phyloP scores from a whole-genome alignment of 2,329 filamentous ascomycete species.

The Pezizomycotina sp. region DNA sequence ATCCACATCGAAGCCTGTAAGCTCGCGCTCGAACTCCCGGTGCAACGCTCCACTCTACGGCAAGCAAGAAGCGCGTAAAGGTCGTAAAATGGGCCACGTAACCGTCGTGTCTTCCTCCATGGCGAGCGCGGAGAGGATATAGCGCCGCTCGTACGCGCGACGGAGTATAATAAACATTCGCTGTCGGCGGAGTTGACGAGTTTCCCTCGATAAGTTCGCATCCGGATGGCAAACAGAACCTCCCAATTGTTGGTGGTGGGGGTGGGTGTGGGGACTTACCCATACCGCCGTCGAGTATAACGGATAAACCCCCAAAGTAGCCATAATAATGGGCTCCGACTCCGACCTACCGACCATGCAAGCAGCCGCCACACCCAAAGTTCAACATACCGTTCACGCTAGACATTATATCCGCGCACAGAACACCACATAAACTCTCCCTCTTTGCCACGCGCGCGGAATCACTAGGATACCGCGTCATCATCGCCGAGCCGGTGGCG shows the following conservation, averaged over 20 bases:
- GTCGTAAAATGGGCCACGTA: constrained; percentile 89
- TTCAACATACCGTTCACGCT: constrained; percentile 57
- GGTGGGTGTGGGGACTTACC: constrained; percentile 8
- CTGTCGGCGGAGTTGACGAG: constrained; percentile 32
- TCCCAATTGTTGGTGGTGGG: constrained; percentile 16
- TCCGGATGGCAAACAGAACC: constrained; percentile 2
- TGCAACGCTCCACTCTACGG: constrained; percentile 66
- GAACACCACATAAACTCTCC: constrained; percentile 55
- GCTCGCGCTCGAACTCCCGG: constrained; percentile 41
- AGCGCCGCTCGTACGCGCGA: constrained; percentile 50
- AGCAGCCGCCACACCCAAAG: constrained; percentile 45
- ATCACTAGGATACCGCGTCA: constrained; percentile 49
- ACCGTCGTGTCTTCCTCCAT: constrained; percentile 59
- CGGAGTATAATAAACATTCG: constrained; percentile 45
- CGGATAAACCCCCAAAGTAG: constrained; percentile 41
- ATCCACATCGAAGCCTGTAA: constrained; percentile 45
- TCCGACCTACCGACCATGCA: constrained; percentile 55
- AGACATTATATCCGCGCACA: constrained; percentile 64
- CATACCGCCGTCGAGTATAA: constrained; percentile 7
- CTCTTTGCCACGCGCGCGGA: constrained; percentile 48
- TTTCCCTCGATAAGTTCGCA: constrained; percentile 24
- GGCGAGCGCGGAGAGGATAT: constrained; percentile 48
- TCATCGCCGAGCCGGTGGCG: constrained; percentile 64
- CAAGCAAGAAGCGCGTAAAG: constrained; percentile 65
- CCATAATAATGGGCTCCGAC: constrained; percentile 72